Evolutionary conservation across 371 early-diverging fungal species (phyloP).

Genomic region (Rhizopus delemar): DNA sequence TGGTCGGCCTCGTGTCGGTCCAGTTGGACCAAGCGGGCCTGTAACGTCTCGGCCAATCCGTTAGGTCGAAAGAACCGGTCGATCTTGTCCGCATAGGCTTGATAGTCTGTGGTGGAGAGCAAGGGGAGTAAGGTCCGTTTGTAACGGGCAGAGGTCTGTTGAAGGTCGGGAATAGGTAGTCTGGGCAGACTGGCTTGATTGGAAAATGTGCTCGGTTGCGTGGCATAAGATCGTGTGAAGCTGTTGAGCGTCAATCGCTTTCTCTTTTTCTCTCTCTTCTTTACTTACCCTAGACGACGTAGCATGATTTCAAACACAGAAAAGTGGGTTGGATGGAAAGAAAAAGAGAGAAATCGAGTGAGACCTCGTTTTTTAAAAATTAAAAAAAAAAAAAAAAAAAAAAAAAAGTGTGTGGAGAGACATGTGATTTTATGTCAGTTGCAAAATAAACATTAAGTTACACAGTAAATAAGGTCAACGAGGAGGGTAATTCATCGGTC

Average conservation of each 20-base stretch:
- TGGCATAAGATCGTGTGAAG: neutral
- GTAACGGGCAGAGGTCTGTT: conserved; percentile 74
- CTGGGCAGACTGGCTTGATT: conserved; percentile 75
- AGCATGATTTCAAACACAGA: neutral
- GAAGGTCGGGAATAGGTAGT: conserved; percentile 79
- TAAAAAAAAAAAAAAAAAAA: no score
- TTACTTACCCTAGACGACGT: neutral
- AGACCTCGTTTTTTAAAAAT: no score
- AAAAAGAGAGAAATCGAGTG: neutral
- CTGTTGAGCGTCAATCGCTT: neutral
- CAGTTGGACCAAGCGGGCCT: conserved; percentile 68
- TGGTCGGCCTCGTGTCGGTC: conserved; percentile 52
- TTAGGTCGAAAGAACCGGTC: conserved; percentile 61
- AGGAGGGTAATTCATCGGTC: conserved; percentile 12
- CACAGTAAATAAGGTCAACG: neutral
- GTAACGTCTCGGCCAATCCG: conserved; percentile 73
- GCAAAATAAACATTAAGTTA: neutral
- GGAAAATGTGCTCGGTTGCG: conserved; percentile 59
- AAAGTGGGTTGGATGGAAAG: neutral
- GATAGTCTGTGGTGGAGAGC: conserved; percentile 53
- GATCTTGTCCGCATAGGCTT: conserved; percentile 56
- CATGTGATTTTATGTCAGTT: neutral
- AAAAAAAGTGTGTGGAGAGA: neutral
- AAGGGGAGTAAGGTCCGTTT: conserved; percentile 69
- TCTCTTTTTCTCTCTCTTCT: neutral